phyloP scores from a whole-genome alignment of 179 eudicot genomes.

The Spergularia azorica region DNA sequence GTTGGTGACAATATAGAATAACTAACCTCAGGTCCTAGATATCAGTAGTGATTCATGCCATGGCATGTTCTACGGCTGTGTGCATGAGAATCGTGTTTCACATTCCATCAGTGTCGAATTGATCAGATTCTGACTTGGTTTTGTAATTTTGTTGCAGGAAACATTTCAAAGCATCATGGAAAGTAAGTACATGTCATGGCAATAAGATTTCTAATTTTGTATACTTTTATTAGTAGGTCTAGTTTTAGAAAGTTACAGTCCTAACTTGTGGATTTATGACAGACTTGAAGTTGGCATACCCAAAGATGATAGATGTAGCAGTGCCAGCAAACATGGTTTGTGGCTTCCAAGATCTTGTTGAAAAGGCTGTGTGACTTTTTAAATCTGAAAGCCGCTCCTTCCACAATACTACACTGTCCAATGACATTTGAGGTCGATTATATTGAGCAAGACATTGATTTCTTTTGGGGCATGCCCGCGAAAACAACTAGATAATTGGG shows the following conservation, averaged over 20 bases:
- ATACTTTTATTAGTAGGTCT: neutral
- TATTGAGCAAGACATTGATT: neutral
- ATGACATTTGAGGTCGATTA: neutral
- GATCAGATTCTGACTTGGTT: neutral
- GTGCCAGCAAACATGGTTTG: conserved; percentile 93
- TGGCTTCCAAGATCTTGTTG: conserved; percentile 73
- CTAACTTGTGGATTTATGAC: conserved; percentile 24
- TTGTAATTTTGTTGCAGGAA: conserved; percentile 52
- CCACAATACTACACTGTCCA: neutral
- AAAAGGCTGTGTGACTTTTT: conserved; percentile 27
- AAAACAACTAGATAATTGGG: neutral
- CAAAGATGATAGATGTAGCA: conserved; percentile 90
- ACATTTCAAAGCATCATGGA: conserved; percentile 78
- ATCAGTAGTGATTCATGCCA: neutral
- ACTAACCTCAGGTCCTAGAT: too few relatives aligned
- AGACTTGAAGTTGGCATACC: conserved; percentile 87
- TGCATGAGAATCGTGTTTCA: neutral
- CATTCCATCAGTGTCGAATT: neutral
- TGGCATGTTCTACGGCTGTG: neutral
- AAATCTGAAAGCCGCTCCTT: neutral
- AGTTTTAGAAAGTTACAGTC: neutral
- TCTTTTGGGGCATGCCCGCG: neutral
- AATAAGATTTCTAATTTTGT: neutral
- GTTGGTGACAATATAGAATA: too few relatives aligned
- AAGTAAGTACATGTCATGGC: conserved; percentile 52